Evolutionary conservation across 441 rosid species (phyloP), one percentile per base, ranked within the genome.

Genomic region (Aquilaria agallochum): DNA sequence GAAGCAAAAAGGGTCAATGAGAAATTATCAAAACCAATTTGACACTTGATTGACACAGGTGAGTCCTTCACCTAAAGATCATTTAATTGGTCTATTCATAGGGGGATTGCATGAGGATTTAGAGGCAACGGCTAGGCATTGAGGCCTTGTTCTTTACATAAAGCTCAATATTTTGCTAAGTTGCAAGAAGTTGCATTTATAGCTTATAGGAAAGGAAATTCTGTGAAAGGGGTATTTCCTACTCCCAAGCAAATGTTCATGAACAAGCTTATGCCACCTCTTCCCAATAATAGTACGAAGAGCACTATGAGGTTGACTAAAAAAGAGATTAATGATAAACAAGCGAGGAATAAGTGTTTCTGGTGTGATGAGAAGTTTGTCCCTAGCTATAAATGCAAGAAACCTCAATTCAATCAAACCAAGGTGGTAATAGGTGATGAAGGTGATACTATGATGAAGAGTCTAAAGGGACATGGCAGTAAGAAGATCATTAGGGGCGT

Each of bases 141-240:
- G 51, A 14, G 15, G 8, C 12, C 15, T 14, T 3, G 8, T 3
- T 3, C 4, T 3, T 11, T 3, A 2, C 3, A 10, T 11, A 9
- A 49, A 10, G 11, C 51, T 2, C 15, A 10, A 3, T 10, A 49
- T 49, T 49, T 49, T 11, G 51, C 4, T 14, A 49, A 49, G 8
- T 10, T 8, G 53, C 45, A 11, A 27, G 5, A 66, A 52, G 68
- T 10, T 60, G 53, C 54, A 49, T 40, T n/a, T 4, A 48, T 14
- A 49, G 2, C 12, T 9, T 14, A 2, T 3, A 10, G 15, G n/a
- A 11, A 14, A 3, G n/a, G 2, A 10, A 3, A 10, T 49, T 10
- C n/a, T 10, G 8, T 14, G n/a, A 34, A 34, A 34, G 40, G 5
- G 40, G 40, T 5, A 34, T 34, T 34, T 34, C 5, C 5, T 5